phyloP scores from a whole-genome alignment of 2,329 filamentous ascomycete species.

The Byssochlamys sp. region DNA sequence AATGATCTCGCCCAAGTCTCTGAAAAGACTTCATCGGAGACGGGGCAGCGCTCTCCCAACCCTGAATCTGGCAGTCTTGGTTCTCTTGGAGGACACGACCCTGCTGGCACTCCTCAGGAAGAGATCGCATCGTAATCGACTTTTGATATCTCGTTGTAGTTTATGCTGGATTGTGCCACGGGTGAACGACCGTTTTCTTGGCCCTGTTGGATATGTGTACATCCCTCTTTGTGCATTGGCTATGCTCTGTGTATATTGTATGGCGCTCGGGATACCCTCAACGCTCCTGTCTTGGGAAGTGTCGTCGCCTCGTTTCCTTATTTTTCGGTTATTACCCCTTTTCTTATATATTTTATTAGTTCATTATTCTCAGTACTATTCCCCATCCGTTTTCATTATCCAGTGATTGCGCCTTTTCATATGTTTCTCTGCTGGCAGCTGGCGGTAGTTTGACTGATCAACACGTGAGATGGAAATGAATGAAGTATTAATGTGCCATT shows the following conservation, averaged over 20 bases:
- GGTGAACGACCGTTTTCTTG: background rate
- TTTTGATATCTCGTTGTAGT: background rate
- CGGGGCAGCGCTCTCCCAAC: conserved; percentile 20
- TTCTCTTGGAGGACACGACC: background rate
- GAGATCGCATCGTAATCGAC: background rate
- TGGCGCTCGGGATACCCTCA: background rate
- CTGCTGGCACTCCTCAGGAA: background rate
- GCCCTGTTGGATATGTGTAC: background rate
- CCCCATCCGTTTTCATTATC: background rate
- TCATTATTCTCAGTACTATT: background rate
- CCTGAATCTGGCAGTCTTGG: conserved; percentile 9
- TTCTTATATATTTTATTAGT: background rate
- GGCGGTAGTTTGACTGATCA: background rate
- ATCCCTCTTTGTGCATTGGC: background rate
- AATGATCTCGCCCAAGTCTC: conserved; percentile 29
- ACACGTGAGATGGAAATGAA: background rate
- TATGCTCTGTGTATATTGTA: background rate
- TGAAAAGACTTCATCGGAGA: conserved; percentile 19
- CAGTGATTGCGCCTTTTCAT: background rate
- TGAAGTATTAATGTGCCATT: background rate
- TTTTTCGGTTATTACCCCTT: background rate
- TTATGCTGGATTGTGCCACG: background rate
- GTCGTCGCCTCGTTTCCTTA: background rate
- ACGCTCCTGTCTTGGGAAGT: background rate
- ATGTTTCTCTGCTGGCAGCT: background rate